Evolutionary conservation across 306 rosid species (phyloP).

Genomic region (Sophora flavescens): DNA sequence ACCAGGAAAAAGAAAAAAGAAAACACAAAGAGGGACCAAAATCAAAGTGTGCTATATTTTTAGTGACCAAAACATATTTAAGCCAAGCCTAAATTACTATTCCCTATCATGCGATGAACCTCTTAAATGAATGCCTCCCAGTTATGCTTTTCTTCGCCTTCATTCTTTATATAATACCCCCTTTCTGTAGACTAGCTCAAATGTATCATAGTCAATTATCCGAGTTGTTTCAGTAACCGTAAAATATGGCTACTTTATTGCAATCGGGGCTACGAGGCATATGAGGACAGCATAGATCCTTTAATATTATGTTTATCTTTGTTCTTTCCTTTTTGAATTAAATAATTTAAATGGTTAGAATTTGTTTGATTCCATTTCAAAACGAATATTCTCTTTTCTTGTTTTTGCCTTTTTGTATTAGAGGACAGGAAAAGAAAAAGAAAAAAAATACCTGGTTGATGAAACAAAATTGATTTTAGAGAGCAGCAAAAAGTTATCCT

Average conservation of each 20-base stretch:
- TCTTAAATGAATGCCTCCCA: not conserved
- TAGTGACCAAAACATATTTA: too few species aligned
- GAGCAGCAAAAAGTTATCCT: not conserved
- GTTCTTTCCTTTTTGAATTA: not conserved
- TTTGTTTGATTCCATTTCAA: constrained; percentile 26
- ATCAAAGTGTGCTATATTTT: too few species aligned
- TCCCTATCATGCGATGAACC: constrained; percentile 1
- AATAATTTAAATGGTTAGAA: constrained; percentile 11
- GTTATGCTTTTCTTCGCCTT: constrained; percentile 22
- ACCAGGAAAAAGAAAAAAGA: too few species aligned
- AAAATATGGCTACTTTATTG: not conserved
- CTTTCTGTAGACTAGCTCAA: constrained; percentile 6
- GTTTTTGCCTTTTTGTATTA: constrained; percentile 24
- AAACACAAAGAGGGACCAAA: too few species aligned
- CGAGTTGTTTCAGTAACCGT: not conserved
- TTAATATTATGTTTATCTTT: not conserved
- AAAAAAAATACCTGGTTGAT: constrained; percentile 7
- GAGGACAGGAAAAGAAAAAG: not conserved
- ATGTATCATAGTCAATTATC: not conserved
- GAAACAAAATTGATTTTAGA: constrained; percentile 29
- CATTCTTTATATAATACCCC: not conserved
- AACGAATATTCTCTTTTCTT: constrained; percentile 2
- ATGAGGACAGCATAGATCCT: not conserved
- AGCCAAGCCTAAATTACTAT: constrained; percentile 2
- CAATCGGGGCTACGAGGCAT: not conserved